Evolutionary conservation across 1,139 yeast species (phyloP).

Genomic region (Geotrichum citri-aurantii): DNA sequence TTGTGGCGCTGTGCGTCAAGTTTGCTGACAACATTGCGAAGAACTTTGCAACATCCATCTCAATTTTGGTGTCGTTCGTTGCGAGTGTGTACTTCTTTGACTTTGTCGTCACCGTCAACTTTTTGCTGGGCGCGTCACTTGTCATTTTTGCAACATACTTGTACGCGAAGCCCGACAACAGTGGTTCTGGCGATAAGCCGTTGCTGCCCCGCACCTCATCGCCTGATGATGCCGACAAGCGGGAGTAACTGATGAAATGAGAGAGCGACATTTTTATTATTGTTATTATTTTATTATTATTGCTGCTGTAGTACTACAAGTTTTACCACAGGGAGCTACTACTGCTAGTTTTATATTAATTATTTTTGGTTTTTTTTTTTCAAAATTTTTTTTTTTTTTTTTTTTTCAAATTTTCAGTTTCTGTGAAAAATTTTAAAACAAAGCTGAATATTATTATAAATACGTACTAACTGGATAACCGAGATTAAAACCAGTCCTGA

Average conservation of each 20-base stretch:
- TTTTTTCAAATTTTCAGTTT: no score
- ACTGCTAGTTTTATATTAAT: no score
- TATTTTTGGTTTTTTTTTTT: no score
- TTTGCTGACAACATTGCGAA: conserved; percentile 42
- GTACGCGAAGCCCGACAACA: conserved; percentile 26
- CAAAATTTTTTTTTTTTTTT: no score
- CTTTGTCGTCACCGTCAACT: conserved; percentile 35
- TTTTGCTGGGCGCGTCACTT: conserved; percentile 36
- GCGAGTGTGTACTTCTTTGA: conserved; percentile 38
- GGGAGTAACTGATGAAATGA: conserved; percentile 7
- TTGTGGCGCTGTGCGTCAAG: conserved; percentile 41
- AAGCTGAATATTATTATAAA: no score
- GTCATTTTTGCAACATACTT: conserved; percentile 39
- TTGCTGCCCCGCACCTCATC: conserved; percentile 10
- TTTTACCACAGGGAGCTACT: no score
- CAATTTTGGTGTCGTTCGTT: conserved; percentile 38
- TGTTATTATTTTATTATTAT: not conserved
- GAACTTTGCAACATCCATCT: conserved; percentile 41
- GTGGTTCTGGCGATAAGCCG: conserved; percentile 3
- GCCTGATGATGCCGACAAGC: conserved; percentile 10
- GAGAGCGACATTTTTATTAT: not conserved
- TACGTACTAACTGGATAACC: no score
- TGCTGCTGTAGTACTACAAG: not conserved
- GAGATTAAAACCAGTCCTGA: no score
- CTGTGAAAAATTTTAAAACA: no score